phyloP scores from a whole-genome alignment of 768 basidiomycete genomes.

The Omphalotus guepiniiformis region DNA sequence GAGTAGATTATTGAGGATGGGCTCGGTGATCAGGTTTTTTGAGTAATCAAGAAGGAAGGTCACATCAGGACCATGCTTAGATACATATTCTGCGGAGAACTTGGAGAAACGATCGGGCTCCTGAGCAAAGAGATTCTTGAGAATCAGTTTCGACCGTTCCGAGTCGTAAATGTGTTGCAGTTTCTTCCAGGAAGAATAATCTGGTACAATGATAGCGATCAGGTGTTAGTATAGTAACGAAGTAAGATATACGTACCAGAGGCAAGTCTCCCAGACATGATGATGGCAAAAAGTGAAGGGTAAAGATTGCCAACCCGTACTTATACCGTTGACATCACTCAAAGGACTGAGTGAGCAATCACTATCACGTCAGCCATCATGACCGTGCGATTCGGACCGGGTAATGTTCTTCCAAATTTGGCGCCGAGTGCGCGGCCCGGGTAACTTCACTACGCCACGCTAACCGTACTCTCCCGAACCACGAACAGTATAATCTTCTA shows the following conservation, averaged over 20 bases:
- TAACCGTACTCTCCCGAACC: too few relatives aligned
- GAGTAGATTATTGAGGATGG: slow-evolving; percentile 76
- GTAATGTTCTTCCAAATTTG: too few relatives aligned
- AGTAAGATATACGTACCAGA: slow-evolving; percentile 36
- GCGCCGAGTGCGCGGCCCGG: too few relatives aligned
- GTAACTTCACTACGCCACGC: too few relatives aligned
- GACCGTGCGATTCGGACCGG: too few relatives aligned
- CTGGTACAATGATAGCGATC: slow-evolving; percentile 40
- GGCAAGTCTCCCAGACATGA: slow-evolving; percentile 63
- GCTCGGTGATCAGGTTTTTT: slow-evolving; percentile 90
- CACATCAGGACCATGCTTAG: slow-evolving; percentile 58
- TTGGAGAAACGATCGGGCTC: slow-evolving; percentile 85
- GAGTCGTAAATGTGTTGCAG: slow-evolving; percentile 80
- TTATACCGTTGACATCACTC: too few relatives aligned
- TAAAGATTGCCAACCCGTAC: neutral
- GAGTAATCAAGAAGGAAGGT: slow-evolving; percentile 94
- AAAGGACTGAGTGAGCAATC: too few relatives aligned
- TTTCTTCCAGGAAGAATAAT: slow-evolving; percentile 87
- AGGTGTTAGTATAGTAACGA: slow-evolving; percentile 3
- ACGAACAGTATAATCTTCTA: too few relatives aligned
- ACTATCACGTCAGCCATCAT: too few relatives aligned
- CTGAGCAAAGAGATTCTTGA: slow-evolving; percentile 89
- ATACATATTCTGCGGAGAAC: slow-evolving; percentile 75
- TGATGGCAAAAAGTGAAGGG: slow-evolving; percentile 14
- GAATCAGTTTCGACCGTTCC: slow-evolving; percentile 67